phyloP scores from a whole-genome alignment of 148 eudicot genomes.

The Chenopodium formosanum region DNA sequence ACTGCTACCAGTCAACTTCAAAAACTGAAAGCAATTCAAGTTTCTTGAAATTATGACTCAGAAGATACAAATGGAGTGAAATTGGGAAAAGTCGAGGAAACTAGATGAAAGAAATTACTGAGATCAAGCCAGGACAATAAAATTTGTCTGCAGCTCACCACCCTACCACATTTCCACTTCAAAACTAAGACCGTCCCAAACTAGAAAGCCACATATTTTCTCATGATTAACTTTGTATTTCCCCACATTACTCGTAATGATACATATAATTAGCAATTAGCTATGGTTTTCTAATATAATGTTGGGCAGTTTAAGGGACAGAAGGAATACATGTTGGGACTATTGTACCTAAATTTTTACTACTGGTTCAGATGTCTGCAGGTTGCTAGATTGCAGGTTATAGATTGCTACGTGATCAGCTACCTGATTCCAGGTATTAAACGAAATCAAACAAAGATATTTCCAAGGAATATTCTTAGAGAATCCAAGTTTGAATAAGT shows the following conservation, averaged over 20 bases:
- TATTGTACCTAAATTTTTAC: too few relatives aligned
- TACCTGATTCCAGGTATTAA: too few relatives aligned
- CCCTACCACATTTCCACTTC: neutral
- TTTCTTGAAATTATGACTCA: neutral
- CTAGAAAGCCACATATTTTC: neutral
- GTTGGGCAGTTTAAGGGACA: neutral
- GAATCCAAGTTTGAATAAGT: too few relatives aligned
- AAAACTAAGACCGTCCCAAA: too few relatives aligned
- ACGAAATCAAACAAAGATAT: too few relatives aligned
- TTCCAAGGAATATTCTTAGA: too few relatives aligned
- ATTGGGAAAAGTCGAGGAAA: neutral
- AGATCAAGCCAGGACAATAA: neutral
- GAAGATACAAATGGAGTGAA: too few relatives aligned
- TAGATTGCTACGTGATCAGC: too few relatives aligned
- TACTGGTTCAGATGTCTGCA: too few relatives aligned
- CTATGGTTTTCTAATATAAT: too few relatives aligned
- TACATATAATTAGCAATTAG: neutral
- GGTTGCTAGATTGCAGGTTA: too few relatives aligned
- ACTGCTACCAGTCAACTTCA: neutral
- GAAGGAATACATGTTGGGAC: neutral
- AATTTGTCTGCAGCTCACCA: neutral
- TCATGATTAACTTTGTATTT: neutral
- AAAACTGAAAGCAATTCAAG: neutral
- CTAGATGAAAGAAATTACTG: neutral
- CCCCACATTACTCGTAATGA: neutral